Conservation (phyloP, 371 early-diverging fungal species). For the Mucor lusitanicus region DNA sequence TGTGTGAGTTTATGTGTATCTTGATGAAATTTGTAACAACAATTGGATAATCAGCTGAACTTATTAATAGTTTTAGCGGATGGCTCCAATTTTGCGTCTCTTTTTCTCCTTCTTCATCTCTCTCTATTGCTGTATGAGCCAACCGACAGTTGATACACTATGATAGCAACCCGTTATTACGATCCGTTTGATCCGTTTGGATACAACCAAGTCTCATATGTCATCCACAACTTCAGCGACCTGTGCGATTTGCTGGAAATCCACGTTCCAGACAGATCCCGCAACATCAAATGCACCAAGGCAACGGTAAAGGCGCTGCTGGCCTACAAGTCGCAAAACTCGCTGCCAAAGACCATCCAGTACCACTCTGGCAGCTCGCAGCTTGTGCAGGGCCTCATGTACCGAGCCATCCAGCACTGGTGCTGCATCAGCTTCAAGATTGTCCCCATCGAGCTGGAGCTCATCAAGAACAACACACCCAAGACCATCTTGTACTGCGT, state of each 20-base stretch:
- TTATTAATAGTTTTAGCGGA: background rate
- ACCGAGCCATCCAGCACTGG: slow-evolving; percentile 24
- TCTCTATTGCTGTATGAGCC: background rate
- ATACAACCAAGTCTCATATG: background rate
- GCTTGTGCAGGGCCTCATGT: slow-evolving; percentile 19
- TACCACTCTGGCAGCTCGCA: slow-evolving; percentile 11
- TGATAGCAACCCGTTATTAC: background rate
- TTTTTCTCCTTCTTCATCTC: background rate
- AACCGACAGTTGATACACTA: background rate
- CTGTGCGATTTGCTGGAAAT: slow-evolving; percentile 10
- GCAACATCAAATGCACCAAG: background rate
- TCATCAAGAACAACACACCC: slow-evolving; percentile 16
- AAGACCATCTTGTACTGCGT: slow-evolving; percentile 22
- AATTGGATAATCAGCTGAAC: background rate
- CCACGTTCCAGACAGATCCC: background rate
- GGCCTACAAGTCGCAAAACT: slow-evolving; percentile 1
- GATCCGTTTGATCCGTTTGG: background rate
- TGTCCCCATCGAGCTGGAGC: slow-evolving; percentile 17
- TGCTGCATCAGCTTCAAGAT: slow-evolving; percentile 32
- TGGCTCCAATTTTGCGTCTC: background rate
- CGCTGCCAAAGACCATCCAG: slow-evolving; percentile 13
- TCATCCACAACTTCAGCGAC: slow-evolving; percentile 6
- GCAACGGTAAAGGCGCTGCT: slow-evolving; percentile 6
- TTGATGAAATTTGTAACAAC: background rate
- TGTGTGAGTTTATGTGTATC: background rate